These are phyloP conservation scores for Histomonas meleagridis DNA, from an alignment of 208 protist genomes.

Conservation along the genomic window DNA sequence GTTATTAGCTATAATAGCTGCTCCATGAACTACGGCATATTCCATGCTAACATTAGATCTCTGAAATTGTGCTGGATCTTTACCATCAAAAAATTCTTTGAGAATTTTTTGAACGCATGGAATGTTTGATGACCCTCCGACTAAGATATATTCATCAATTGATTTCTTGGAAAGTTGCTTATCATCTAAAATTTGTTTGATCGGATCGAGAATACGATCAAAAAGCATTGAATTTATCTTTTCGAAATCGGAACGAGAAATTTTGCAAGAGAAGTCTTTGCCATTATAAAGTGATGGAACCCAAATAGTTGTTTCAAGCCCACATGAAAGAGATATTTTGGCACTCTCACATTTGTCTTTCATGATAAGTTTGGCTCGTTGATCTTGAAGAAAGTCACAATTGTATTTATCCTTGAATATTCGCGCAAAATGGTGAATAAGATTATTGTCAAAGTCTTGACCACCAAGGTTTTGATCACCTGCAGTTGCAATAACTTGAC, in stretches of 20 bases:
- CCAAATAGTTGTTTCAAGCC: conserved; percentile 65
- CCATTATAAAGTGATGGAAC: conserved; percentile 84
- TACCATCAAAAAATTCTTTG: conserved; percentile 83
- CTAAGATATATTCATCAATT: conserved; percentile 68
- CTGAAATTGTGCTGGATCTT: conserved; percentile 63
- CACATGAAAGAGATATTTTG: conserved; percentile 67
- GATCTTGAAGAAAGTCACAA: conserved; percentile 60
- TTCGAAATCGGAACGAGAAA: conserved; percentile 91
- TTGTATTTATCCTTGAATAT: conserved; percentile 78
- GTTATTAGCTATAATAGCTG: conserved; percentile 74
- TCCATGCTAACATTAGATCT: conserved; percentile 64
- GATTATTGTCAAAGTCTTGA: conserved; percentile 76
- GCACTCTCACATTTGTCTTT: conserved; percentile 66
- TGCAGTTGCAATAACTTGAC: conserved; percentile 83
- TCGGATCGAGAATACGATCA: conserved; percentile 40
- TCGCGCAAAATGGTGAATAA: conserved; percentile 83
- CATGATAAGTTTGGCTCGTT: conserved; percentile 58
- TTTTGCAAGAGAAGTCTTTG: conserved; percentile 74
- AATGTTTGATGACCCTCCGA: conserved; percentile 76
- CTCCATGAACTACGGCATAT: conserved; percentile 65
- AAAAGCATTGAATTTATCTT: conserved; percentile 63
- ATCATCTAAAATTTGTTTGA: conserved; percentile 41
- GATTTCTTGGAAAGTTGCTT: conserved; percentile 55
- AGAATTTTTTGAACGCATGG: conserved; percentile 86
- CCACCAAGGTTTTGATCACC: conserved; percentile 97